A percentile compares a stretch with the other conserved stretches of the same genome.
Evolutionary conservation across 2,329 filamentous ascomycete genomes (phyloP).

Genomic region (Penicillium capsulatum): DNA sequence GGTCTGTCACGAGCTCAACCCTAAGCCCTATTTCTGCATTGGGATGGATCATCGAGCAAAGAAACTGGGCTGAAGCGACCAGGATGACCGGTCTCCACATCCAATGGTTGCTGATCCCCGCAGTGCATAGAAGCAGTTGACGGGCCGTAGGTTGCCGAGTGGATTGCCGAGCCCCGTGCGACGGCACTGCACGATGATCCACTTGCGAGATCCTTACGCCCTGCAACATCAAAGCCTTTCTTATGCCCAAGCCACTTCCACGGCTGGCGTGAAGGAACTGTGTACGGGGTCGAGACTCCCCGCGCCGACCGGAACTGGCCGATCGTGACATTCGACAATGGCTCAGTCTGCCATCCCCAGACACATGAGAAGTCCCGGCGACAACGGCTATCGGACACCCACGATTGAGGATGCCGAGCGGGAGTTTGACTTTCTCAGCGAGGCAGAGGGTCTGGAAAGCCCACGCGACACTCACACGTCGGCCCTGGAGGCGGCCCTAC

Average conservation of each 20-base stretch:
- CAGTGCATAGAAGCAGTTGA: not conserved
- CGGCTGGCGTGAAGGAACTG: too few relatives aligned
- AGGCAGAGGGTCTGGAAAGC: conserved; percentile 9
- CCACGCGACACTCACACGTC: conserved; percentile 27
- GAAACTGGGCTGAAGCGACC: too few relatives aligned
- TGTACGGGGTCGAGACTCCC: too few relatives aligned
- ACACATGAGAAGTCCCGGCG: conserved; percentile 37
- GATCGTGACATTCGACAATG: conserved; percentile 13
- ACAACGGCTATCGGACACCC: conserved; percentile 45
- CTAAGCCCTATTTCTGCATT: conserved; percentile 21
- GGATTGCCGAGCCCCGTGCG: too few relatives aligned
- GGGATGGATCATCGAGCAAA: not conserved
- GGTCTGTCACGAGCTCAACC: conserved; percentile 12
- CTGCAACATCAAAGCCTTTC: too few relatives aligned
- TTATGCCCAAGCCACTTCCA: too few relatives aligned
- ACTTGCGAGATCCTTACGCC: too few relatives aligned
- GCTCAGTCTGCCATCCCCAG: conserved; percentile 24
- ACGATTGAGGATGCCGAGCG: conserved; percentile 43
- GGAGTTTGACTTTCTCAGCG: conserved; percentile 14
- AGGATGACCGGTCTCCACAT: too few relatives aligned
- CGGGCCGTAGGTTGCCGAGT: too few relatives aligned
- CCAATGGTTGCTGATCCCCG: too few relatives aligned
- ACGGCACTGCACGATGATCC: not conserved
- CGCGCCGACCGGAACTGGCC: too few relatives aligned
- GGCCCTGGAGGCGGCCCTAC: conserved; percentile 25